Conservation (phyloP, 495 filamentous ascomycete species). For the Xylaria palmicola region DNA sequence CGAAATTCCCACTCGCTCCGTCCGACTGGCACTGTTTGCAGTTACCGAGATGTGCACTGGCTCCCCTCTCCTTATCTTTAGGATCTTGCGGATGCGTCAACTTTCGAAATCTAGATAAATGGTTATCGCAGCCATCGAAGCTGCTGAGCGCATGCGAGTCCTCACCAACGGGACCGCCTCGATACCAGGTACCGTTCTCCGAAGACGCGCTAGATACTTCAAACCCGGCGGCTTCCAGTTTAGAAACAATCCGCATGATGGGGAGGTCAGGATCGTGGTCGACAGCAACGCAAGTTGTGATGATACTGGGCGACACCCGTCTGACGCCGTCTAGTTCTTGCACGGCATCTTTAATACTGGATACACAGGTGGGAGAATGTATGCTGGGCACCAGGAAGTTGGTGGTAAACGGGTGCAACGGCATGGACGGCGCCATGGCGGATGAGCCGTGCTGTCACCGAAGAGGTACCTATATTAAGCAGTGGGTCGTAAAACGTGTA, state of each 20-base stretch:
- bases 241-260: conserved; percentile 35
- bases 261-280: conserved; percentile 6
- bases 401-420: conserved; percentile 31
- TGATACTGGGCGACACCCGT: conserved; percentile 57
- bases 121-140: conserved; percentile 14
- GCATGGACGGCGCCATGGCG: conserved; percentile 21
- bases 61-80: conserved; percentile 6
- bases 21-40: conserved; percentile 27
- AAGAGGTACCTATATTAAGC: background rate
- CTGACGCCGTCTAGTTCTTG: conserved; percentile 37
- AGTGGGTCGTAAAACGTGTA: background rate
- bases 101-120: conserved; percentile 16
- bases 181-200: conserved; percentile 27
- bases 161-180: conserved; percentile 9
- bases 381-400: conserved; percentile 57
- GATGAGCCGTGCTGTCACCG: conserved; percentile 14
- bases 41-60: conserved; percentile 27
- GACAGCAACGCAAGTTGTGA: conserved; percentile 48
- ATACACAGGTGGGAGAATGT: conserved; percentile 62
- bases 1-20: conserved; percentile 4
- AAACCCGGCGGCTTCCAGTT: conserved; percentile 47
- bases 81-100: conserved; percentile 10
- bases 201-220: conserved; percentile 45
- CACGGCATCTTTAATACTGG: conserved; percentile 52
- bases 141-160: conserved; percentile 8